Conservation (phyloP, 83 land plant genomes). For the Picea abies region DNA sequence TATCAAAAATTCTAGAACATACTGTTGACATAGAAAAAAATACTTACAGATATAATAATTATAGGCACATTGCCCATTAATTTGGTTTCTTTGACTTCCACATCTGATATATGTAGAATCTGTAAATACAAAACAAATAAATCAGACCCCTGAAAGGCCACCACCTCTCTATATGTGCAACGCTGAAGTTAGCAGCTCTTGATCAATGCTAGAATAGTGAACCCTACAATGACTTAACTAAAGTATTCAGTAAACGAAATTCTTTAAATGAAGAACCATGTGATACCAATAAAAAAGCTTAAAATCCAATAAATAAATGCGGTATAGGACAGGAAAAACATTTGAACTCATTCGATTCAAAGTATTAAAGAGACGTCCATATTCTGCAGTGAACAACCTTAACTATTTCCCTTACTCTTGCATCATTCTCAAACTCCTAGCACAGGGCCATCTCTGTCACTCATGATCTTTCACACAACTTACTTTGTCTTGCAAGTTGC, state of each 20-base stretch:
- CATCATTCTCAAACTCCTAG: no score
- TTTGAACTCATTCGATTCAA: background rate
- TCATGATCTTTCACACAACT: no score
- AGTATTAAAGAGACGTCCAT: no score
- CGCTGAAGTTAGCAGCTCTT: background rate
- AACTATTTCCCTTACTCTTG: no score
- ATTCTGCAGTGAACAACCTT: no score
- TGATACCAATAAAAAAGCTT: background rate
- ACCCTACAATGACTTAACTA: background rate
- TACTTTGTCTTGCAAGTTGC: no score
- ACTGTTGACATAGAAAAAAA: background rate
- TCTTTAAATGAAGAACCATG: background rate
- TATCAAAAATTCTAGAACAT: background rate
- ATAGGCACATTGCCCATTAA: slow-evolving; percentile 83
- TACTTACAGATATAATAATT: slow-evolving; percentile 75
- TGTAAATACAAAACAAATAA: slow-evolving; percentile 30
- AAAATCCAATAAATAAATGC: background rate
- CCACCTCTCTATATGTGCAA: background rate
- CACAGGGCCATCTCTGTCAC: no score
- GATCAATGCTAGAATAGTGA: background rate
- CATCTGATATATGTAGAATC: slow-evolving; percentile 92
- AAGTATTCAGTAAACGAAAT: background rate
- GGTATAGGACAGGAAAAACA: background rate
- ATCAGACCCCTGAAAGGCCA: background rate
- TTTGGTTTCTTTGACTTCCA: slow-evolving; percentile 86